Conservation (phyloP, 225 moss, liverwort and hornwort species). For the Bryum argenteum region DNA sequence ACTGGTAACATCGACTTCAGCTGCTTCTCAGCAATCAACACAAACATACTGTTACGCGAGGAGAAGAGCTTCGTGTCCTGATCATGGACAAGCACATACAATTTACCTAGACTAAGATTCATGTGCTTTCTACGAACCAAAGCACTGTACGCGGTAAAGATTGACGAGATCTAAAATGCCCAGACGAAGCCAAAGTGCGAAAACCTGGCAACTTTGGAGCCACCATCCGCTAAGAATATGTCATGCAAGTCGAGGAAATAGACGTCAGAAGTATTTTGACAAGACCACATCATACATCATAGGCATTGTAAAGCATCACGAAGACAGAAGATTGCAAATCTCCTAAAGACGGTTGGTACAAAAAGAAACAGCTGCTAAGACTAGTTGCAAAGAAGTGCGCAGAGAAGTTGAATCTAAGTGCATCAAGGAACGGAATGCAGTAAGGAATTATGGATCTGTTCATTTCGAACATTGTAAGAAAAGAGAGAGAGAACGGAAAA, state of each 20-base stretch:
- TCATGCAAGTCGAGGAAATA: background rate
- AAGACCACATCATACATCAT: no score
- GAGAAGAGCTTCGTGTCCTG: slow-evolving; percentile 9
- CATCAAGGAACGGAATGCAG: no score
- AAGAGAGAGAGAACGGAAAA: no score
- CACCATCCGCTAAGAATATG: background rate
- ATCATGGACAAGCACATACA: slow-evolving; percentile 4
- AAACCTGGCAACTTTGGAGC: background rate
- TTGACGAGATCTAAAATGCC: background rate
- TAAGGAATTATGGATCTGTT: no score
- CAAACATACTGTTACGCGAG: background rate
- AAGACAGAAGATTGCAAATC: no score
- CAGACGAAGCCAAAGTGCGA: background rate
- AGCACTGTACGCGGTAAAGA: slow-evolving; percentile 14
- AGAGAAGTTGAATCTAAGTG: no score
- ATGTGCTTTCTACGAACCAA: background rate
- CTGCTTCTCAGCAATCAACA: slow-evolving; percentile 30
- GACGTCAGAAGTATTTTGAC: background rate
- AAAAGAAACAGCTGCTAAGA: no score
- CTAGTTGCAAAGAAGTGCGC: no score
- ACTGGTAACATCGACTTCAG: slow-evolving; percentile 59
- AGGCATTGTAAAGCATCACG: no score
- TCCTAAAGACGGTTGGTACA: no score
- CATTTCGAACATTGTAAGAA: no score
- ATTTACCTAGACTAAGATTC: background rate